These are phyloP conservation scores for Nectriaceae sp. DNA, from an alignment of 2,329 filamentous ascomycete species.

Conservation along the genomic window DNA sequence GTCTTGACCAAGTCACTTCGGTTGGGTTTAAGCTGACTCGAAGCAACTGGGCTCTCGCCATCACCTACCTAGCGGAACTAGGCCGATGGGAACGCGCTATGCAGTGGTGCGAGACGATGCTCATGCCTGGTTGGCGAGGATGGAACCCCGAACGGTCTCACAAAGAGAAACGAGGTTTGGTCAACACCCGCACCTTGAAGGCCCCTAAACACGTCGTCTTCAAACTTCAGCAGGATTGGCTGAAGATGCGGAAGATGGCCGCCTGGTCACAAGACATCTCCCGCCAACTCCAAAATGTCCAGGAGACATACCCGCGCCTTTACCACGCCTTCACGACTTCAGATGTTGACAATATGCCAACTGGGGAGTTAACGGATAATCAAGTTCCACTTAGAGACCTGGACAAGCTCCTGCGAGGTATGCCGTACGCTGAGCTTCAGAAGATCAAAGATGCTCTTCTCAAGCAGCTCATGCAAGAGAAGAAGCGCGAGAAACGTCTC, in stretches of 20 bases:
- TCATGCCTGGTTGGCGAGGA: slow-evolving; percentile 79
- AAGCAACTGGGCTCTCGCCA: slow-evolving; percentile 78
- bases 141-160: slow-evolving; percentile 51
- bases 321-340: slow-evolving; percentile 42
- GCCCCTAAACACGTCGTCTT: slow-evolving; percentile 45
- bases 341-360: slow-evolving; percentile 31
- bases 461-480: slow-evolving; percentile 20
- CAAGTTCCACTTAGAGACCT: slow-evolving; percentile 31
- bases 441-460: slow-evolving; percentile 23
- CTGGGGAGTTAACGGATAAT: slow-evolving; percentile 24
- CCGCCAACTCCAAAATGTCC: slow-evolving; percentile 40
- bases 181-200: slow-evolving; percentile 35
- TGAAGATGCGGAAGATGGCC: slow-evolving; percentile 48
- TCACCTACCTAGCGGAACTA: slow-evolving; percentile 66
- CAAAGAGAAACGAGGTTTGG: slow-evolving; percentile 40
- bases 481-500: slow-evolving; percentile 17
- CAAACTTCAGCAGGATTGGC: slow-evolving; percentile 50
- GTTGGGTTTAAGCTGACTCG: slow-evolving; percentile 75
- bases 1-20: slow-evolving; percentile 57
- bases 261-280: slow-evolving; percentile 51
- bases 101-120: slow-evolving; percentile 68
- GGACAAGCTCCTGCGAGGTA: slow-evolving; percentile 28
- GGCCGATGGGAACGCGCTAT: slow-evolving; percentile 69
- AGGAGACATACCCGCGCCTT: slow-evolving; percentile 41
- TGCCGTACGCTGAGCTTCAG: slow-evolving; percentile 34